Evolutionary conservation across 164 flowering plant genomes (phyloP), one percentile per base, ranked within the genome.

Genomic region (Tetracentron sinense): DNA sequence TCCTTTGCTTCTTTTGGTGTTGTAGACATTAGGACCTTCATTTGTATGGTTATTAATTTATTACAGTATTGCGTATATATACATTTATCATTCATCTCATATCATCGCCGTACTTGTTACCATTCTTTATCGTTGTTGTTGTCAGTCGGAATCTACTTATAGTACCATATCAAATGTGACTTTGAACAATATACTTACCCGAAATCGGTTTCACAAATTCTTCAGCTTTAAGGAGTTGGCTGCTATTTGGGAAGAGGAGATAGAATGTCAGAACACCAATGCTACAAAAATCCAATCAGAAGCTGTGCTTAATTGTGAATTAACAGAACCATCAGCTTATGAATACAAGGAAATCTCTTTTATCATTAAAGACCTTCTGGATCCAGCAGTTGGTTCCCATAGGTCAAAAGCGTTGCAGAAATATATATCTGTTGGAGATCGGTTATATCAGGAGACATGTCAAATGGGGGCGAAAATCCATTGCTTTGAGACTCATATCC

Each of bases 221-320:
- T 74, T 69, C 77, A 94, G 98, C 64, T 88, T 94, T 63, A 81
- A 83, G 70, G 75, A 83, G 74, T 75, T 94, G 54, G 78, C 67
- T 65, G 64, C 75, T 57, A 70, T 74, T 61, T 79, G 78, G 84
- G 67, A 79, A 72, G 87, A 78, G 66, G 91, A 85, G 58, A 60
- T 77, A 44, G 67, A 57, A 60, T 61, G 57, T 61, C 67, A 72
- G 33, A 69, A 54, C 23, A 27, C 20, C 46, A 58, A 54, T 69
- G 28, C 57, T 12, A 20, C 35, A 33, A 80, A 79, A 54, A 61
- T 54, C 29, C 63, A 63, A 22, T 53, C 73, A 62, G 76, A 67
- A 58, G 29, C 46, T 42, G 26, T 53, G 46, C 30, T 30, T 63
- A 67, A 65, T 73, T n/a, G 3, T 63, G 77, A 70, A 31, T 50